These are phyloP conservation scores for Sistotremastrum suecicum DNA, from an alignment of 768 basidiomycete genomes.

Conservation along the genomic window DNA sequence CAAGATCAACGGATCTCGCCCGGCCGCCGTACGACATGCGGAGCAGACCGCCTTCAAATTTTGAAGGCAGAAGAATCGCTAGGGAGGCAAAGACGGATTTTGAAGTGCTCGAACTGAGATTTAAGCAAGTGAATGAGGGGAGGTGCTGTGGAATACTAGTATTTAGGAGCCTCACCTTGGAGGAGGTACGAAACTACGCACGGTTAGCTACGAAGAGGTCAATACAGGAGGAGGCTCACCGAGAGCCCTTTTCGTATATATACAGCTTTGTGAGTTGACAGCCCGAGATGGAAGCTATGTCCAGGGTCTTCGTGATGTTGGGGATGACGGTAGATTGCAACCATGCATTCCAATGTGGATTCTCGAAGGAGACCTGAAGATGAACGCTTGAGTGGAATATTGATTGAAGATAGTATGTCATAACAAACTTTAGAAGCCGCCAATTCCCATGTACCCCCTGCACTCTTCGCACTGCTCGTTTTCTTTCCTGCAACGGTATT, in stretches of 20 bases:
- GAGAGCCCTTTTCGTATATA: constrained; percentile 34
- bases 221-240: constrained; percentile 20
- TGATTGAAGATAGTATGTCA: background rate
- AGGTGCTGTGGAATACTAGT: too few species aligned
- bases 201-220: too few species aligned
- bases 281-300: constrained; percentile 16
- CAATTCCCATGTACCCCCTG: constrained; percentile 39
- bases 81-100: constrained; percentile 28
- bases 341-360: constrained; percentile 26
- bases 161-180: too few species aligned
- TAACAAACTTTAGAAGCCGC: constrained; percentile 18
- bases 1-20: constrained; percentile 22
- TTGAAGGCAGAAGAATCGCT: constrained; percentile 31
- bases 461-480: constrained; percentile 27
- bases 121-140: too few species aligned
- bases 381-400: background rate
- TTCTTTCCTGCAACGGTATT: constrained; percentile 31
- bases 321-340: constrained; percentile 16
- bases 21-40: constrained; percentile 25
- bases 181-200: too few species aligned
- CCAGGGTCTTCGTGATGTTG: constrained; percentile 22
- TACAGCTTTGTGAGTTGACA: constrained; percentile 32
- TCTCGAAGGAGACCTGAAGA: constrained; percentile 22
- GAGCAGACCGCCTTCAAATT: constrained; percentile 31
- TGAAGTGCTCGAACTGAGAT: too few species aligned